Evolutionary conservation across 306 rosid species (phyloP).

Genomic region (Alnus glutinosa): DNA sequence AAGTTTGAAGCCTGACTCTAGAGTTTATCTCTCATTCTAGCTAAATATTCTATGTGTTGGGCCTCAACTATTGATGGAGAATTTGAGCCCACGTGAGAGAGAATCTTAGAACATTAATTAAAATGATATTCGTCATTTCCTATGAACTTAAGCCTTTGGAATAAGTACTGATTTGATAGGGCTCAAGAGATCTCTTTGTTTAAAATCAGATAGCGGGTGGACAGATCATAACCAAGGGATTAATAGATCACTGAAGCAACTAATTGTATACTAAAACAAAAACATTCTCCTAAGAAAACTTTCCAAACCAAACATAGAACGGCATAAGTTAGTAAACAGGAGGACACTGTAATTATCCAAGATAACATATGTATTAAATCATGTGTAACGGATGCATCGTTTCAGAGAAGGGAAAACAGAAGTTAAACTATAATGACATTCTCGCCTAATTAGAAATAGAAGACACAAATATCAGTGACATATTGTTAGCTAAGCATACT

Average conservation of each 20-base stretch:
- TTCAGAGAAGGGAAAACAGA: not conserved
- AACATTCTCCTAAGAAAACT: not conserved
- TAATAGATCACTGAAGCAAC: not conserved
- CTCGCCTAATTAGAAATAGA: not conserved
- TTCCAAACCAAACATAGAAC: not conserved
- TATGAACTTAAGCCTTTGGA: too few species aligned
- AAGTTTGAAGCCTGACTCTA: too few species aligned
- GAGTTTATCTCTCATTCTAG: too few species aligned
- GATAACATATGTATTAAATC: not conserved
- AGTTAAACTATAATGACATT: not conserved
- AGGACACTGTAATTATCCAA: not conserved
- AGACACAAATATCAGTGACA: not conserved
- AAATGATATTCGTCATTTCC: too few species aligned
- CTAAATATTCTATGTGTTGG: too few species aligned
- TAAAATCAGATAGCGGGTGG: not conserved
- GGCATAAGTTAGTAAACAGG: not conserved
- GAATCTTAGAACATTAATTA: too few species aligned
- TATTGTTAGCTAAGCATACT: slow-evolving; percentile 21
- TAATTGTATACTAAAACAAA: too few species aligned
- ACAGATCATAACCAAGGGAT: not conserved
- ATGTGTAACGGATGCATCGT: not conserved
- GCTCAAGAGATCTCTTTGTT: not conserved
- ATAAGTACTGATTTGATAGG: not conserved
- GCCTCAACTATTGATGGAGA: too few species aligned
- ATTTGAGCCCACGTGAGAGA: too few species aligned